phyloP scores from a whole-genome alignment of 176 grass and related monocot species.

The Hsuehochloa calcarea region DNA sequence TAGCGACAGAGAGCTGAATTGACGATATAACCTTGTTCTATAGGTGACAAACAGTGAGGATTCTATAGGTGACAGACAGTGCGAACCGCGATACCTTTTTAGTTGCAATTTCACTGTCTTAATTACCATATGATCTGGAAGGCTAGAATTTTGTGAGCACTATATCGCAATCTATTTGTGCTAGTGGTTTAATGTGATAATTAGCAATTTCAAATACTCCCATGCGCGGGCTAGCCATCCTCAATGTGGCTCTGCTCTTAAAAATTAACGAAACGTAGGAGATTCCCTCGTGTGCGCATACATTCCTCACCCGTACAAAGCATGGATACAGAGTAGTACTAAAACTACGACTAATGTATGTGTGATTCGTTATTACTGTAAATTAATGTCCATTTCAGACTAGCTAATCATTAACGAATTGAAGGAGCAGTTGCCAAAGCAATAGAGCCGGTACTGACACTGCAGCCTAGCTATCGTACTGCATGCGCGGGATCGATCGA shows the following conservation, averaged over 20 bases:
- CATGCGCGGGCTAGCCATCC: neutral
- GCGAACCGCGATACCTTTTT: neutral
- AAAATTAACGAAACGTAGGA: neutral
- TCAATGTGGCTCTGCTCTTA: neutral
- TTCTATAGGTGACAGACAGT: too few relatives aligned
- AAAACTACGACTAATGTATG: neutral
- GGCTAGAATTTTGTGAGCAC: too few relatives aligned
- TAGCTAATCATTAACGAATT: neutral
- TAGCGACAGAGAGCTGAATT: too few relatives aligned
- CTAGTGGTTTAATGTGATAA: too few relatives aligned
- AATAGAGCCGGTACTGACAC: neutral
- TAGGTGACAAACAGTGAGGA: too few relatives aligned
- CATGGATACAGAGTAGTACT: neutral
- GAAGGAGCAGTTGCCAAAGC: neutral
- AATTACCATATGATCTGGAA: too few relatives aligned
- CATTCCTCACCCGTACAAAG: neutral
- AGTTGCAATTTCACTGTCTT: too few relatives aligned
- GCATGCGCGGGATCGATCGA: neutral
- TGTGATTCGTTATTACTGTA: neutral
- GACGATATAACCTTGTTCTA: too few relatives aligned
- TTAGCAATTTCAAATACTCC: neutral
- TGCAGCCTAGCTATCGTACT: neutral
- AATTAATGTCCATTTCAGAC: neutral
- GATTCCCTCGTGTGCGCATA: neutral
- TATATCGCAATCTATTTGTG: too few relatives aligned